Percentiles rank a stretch among this genome's conserved stretches.
Evolutionary conservation across 768 basidiomycete species (phyloP).

Genomic region (Cystofilobasidium macerans): DNA sequence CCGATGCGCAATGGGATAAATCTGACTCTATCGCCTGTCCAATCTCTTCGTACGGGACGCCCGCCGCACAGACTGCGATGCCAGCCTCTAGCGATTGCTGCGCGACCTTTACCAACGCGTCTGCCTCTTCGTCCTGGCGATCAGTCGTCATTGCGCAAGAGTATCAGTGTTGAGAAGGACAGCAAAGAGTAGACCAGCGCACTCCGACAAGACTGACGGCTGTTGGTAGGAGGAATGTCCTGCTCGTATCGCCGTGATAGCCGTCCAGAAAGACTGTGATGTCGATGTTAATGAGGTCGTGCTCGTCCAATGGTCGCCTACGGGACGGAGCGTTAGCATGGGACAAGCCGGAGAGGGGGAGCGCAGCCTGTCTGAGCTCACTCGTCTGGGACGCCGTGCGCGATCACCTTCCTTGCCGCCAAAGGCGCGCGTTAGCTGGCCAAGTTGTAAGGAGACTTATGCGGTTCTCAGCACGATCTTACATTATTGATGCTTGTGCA

Average conservation of each 20-base stretch:
- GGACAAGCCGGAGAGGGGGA: conserved; percentile 6
- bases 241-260: conserved; percentile 81
- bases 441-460: too few species aligned
- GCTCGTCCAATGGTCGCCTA: conserved; percentile 67
- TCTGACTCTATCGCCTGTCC: conserved; percentile 57
- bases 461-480: too few species aligned
- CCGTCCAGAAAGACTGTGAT: conserved; percentile 72
- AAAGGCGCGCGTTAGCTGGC: too few species aligned
- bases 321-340: conserved; percentile 2
- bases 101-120: conserved; percentile 54
- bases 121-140: conserved; percentile 64
- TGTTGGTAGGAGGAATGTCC: conserved; percentile 67
- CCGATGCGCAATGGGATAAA: too few species aligned
- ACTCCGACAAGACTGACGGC: conserved; percentile 51
- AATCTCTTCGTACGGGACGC: conserved; percentile 56
- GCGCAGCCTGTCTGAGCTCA: too few species aligned
- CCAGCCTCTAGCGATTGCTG: conserved; percentile 56
- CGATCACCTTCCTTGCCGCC: conserved; percentile 15
- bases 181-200: background rate
- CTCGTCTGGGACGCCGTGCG: conserved; percentile 80
- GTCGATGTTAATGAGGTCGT: conserved; percentile 82
- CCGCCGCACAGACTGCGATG: conserved; percentile 65
- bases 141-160: too few species aligned
- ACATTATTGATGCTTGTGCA: conserved; percentile 86
- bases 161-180: background rate